Percentiles rank a stretch among this genome's conserved stretches.
These are phyloP conservation scores for Cryptococcus sp. DNA, from an alignment of 1,284 basidiomycete species.

Conservation along the genomic window DNA sequence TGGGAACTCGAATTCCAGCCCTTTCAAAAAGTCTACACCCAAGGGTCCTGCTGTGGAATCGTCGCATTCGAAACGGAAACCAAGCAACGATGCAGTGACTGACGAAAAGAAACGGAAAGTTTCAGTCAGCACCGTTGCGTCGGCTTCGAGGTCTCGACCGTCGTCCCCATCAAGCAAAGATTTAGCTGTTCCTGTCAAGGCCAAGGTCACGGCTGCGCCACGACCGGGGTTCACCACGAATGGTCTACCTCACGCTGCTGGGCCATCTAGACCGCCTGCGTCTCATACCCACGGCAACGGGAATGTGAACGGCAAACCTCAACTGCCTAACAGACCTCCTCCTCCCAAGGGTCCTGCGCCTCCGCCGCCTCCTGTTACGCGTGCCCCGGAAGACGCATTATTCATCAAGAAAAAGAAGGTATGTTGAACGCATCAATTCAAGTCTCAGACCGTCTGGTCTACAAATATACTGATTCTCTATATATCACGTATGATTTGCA, in stretches of 20 bases:
- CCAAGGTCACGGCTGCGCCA: too few species aligned
- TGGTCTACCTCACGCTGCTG: too few species aligned
- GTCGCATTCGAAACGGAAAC: constrained; percentile 10
- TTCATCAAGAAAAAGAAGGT: constrained; percentile 53
- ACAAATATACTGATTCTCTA: too few species aligned
- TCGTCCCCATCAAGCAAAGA: too few species aligned
- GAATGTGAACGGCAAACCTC: too few species aligned
- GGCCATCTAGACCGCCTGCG: too few species aligned
- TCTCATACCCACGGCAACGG: too few species aligned
- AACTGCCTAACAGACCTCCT: not conserved
- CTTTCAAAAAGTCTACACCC: constrained; percentile 5
- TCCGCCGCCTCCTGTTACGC: constrained; percentile 20
- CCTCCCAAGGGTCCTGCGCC: constrained; percentile 20
- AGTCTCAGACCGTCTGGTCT: not conserved
- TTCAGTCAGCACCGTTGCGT: not conserved
- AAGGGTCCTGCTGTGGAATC: constrained; percentile 11
- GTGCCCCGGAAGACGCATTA: constrained; percentile 36
- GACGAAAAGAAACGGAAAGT: constrained; percentile 12
- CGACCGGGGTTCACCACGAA: too few species aligned
- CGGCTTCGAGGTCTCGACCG: too few species aligned
- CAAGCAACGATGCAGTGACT: constrained; percentile 10
- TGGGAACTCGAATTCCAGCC: not conserved
- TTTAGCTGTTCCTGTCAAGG: too few species aligned
- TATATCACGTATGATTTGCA: not conserved
- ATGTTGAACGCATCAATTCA: constrained; percentile 1